Conservation (phyloP, 164 flowering plant species). For the Nelumbo lutea region DNA sequence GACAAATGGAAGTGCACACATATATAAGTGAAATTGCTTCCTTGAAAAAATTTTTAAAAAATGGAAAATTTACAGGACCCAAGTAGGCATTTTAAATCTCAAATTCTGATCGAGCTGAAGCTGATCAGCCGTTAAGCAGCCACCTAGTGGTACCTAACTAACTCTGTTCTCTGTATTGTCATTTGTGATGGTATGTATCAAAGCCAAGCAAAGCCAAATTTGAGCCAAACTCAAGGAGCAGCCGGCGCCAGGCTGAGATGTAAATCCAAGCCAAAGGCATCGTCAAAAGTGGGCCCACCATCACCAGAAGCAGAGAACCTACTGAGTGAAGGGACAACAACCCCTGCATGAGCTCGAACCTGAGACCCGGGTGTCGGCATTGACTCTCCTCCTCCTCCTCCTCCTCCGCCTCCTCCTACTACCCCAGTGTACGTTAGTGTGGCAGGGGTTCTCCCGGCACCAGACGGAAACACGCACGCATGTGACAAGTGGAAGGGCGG, state of each 20-base stretch:
- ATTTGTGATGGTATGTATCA: neutral
- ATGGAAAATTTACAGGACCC: conserved; percentile 17
- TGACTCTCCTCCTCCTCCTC: conserved; percentile 20
- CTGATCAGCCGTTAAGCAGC: neutral
- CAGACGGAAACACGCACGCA: conserved; percentile 44
- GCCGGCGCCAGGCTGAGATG: conserved; percentile 88
- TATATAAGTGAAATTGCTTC: conserved; percentile 4
- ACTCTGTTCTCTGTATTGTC: too few species aligned
- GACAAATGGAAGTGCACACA: neutral
- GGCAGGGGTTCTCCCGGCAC: conserved; percentile 13
- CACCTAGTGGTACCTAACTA: neutral
- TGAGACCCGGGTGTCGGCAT: conserved; percentile 16
- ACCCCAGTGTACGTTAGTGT: conserved; percentile 11
- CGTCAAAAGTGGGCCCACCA: conserved; percentile 48
- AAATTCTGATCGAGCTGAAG: conserved; percentile 4
- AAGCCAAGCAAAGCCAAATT: conserved; percentile 1
- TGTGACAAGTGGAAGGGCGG: conserved; percentile 55
- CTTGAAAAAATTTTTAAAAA: conserved; percentile 10
- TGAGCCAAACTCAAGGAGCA: conserved; percentile 34
- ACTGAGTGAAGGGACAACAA: conserved; percentile 46
- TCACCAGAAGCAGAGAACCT: conserved; percentile 43
- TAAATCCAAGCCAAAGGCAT: conserved; percentile 66
- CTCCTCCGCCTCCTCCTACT: conserved; percentile 1
- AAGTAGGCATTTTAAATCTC: conserved; percentile 5
- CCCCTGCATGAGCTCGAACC: conserved; percentile 25